Conservation (phyloP, 768 basidiomycete species). For the Phanerochaete sordida region DNA sequence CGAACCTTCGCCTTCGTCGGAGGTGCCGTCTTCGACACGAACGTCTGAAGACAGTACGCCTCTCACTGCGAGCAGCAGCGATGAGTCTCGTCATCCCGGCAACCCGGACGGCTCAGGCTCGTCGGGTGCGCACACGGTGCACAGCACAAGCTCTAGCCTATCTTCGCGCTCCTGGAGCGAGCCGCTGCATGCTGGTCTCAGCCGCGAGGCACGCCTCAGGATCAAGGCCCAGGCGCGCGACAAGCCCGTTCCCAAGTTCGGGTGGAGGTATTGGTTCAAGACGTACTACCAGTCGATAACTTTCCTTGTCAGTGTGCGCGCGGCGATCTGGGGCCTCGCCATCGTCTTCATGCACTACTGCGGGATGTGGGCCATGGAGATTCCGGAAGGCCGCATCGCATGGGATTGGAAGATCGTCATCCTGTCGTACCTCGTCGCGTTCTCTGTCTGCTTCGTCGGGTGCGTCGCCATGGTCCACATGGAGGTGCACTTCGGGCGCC, state of each 20-base stretch:
- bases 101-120: conserved; percentile 8
- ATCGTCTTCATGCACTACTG: conserved; percentile 29
- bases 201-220: conserved; percentile 22
- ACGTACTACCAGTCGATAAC: conserved; percentile 18
- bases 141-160: conserved; percentile 16
- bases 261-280: conserved; percentile 21
- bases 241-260: conserved; percentile 21
- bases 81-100: neutral
- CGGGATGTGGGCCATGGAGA: conserved; percentile 29
- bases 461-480: conserved; percentile 26
- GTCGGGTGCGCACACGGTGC: conserved; percentile 8
- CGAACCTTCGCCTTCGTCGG: neutral
- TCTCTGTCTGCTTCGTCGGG: conserved; percentile 22
- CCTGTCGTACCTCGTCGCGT: conserved; percentile 24
- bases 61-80: conserved; percentile 4
- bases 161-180: conserved; percentile 21
- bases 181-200: conserved; percentile 21
- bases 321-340: conserved; percentile 24
- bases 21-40: neutral
- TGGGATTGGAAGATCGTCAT: conserved; percentile 21
- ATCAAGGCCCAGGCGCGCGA: conserved; percentile 25
- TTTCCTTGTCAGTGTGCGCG: conserved; percentile 16
- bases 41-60: conserved; percentile 9
- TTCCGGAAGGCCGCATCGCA: conserved; percentile 21
- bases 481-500: conserved; percentile 25